Conservation (phyloP, 352 stramenopile species). For the Globisporangium radiosum region DNA sequence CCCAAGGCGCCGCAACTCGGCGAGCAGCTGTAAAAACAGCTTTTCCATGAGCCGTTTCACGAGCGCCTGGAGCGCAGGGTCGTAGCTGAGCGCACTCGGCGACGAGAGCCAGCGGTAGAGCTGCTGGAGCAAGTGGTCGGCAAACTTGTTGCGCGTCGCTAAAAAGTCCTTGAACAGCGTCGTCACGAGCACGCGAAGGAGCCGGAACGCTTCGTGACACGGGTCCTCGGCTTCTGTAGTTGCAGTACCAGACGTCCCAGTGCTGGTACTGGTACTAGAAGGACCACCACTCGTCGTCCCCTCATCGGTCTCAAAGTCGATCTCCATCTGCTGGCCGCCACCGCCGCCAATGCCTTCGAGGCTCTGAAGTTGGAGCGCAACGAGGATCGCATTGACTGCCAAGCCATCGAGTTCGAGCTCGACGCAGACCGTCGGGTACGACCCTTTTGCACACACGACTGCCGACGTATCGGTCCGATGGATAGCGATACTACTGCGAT, state of each 20-base stretch:
- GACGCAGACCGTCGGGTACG: slow-evolving; percentile 82
- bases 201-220: slow-evolving; percentile 88
- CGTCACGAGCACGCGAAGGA: slow-evolving; percentile 90
- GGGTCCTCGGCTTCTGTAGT: slow-evolving; percentile 80
- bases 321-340: slow-evolving; percentile 47
- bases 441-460: slow-evolving; percentile 88
- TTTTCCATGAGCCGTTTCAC: slow-evolving; percentile 96
- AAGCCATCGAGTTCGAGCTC: slow-evolving; percentile 70
- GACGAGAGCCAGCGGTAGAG: slow-evolving; percentile 94
- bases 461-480: slow-evolving; percentile 39
- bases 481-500: slow-evolving; percentile 11
- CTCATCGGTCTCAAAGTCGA: slow-evolving; percentile 52
- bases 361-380: slow-evolving; percentile 60
- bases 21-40: slow-evolving; percentile 89
- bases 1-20: slow-evolving; percentile 91
- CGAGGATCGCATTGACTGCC: slow-evolving; percentile 71
- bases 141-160: slow-evolving; percentile 85
- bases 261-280: slow-evolving; percentile 8
- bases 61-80: slow-evolving; percentile 91
- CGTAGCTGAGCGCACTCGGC: slow-evolving; percentile 88
- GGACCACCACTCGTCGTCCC: slow-evolving; percentile 7
- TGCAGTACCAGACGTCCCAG: slow-evolving; percentile 8
- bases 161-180: slow-evolving; percentile 93
- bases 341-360: slow-evolving; percentile 53
- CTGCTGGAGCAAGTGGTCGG: slow-evolving; percentile 94